Percentiles rank a stretch among this genome's conserved stretches.
phyloP scores from a whole-genome alignment of 768 basidiomycete species.

The Russula abietina region DNA sequence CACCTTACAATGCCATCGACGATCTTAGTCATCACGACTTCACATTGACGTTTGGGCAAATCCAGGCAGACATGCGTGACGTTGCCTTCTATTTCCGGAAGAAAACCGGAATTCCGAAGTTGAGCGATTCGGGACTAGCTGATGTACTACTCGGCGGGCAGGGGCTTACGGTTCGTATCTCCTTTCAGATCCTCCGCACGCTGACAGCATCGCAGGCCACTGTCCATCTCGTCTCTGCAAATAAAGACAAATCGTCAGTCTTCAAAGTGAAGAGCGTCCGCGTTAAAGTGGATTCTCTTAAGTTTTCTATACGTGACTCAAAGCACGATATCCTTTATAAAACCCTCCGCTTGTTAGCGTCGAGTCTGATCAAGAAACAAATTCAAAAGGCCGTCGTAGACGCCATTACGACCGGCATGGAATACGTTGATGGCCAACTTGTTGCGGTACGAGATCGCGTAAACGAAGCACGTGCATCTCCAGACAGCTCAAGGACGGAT shows the following conservation, averaged over 20 bases:
- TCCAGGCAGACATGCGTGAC: constrained; percentile 91
- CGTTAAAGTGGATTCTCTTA: constrained; percentile 81
- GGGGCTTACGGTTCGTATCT: constrained; percentile 56
- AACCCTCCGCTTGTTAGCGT: constrained; percentile 73
- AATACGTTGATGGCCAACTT: constrained; percentile 85
- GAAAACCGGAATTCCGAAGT: constrained; percentile 77
- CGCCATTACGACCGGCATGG: constrained; percentile 72
- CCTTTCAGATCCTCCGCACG: neutral
- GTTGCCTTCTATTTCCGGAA: constrained; percentile 87
- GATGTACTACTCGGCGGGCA: constrained; percentile 81
- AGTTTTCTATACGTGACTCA: constrained; percentile 85
- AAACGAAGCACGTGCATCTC: constrained; percentile 44
- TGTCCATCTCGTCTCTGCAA: constrained; percentile 53
- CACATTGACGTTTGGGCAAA: constrained; percentile 69
- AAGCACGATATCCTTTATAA: constrained; percentile 90
- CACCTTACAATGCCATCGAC: constrained; percentile 54
- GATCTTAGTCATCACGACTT: constrained; percentile 70
- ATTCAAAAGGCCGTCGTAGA: constrained; percentile 56
- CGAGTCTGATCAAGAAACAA: constrained; percentile 74
- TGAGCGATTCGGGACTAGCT: constrained; percentile 77
- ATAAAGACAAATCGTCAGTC: constrained; percentile 60
- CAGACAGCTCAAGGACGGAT: constrained; percentile 37
- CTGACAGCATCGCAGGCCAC: constrained; percentile 37
- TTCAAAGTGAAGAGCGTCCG: constrained; percentile 67
- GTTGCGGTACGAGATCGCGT: constrained; percentile 77